A percentile compares a stretch with the other conserved stretches of the same genome.
Evolutionary conservation across 1,284 basidiomycete genomes (phyloP).

Genomic region (Sanghuangporus sanghuang): DNA sequence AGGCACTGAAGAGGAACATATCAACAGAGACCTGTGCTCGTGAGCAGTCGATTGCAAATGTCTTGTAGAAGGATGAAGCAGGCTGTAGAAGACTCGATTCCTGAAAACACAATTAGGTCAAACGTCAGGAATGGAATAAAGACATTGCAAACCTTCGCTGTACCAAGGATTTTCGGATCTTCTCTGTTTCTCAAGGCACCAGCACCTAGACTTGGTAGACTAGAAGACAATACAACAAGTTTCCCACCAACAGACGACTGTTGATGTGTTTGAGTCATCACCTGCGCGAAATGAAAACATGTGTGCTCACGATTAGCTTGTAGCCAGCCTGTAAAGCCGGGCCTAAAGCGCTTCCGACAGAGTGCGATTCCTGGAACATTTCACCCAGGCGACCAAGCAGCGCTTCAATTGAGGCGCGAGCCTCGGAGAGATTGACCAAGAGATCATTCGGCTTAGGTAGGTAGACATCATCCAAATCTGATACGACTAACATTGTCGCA

Average conservation of each 20-base stretch:
- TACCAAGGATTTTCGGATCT: slow-evolving; percentile 94
- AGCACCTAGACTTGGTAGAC: slow-evolving; percentile 83
- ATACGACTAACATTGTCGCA: slow-evolving; percentile 93
- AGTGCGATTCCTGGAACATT: slow-evolving; percentile 95
- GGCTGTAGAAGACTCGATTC: slow-evolving; percentile 87
- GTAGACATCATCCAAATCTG: slow-evolving; percentile 96
- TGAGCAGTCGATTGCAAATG: slow-evolving; percentile 98
- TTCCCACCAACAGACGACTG: slow-evolving; percentile 92
- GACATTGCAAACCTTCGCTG: slow-evolving; percentile 64
- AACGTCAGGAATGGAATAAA: background rate
- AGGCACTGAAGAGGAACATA: slow-evolving; percentile 96
- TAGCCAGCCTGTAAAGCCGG: slow-evolving; percentile 94
- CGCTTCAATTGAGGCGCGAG: slow-evolving; percentile 75
- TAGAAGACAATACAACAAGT: slow-evolving; percentile 86
- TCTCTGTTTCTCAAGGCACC: slow-evolving; percentile 95
- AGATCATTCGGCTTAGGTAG: slow-evolving; percentile 95
- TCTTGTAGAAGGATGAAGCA: slow-evolving; percentile 95
- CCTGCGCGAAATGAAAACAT: background rate
- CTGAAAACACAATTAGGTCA: slow-evolving; percentile 29
- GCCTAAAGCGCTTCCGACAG: slow-evolving; percentile 92
- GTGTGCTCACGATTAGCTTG: slow-evolving; percentile 75
- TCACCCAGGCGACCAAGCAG: slow-evolving; percentile 83
- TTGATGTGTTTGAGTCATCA: slow-evolving; percentile 1
- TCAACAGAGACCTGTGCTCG: slow-evolving; percentile 96
- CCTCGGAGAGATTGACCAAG: slow-evolving; percentile 89